These are phyloP conservation scores for Sindora glabra DNA, from an alignment of 306 rosid genomes.

Conservation along the genomic window DNA sequence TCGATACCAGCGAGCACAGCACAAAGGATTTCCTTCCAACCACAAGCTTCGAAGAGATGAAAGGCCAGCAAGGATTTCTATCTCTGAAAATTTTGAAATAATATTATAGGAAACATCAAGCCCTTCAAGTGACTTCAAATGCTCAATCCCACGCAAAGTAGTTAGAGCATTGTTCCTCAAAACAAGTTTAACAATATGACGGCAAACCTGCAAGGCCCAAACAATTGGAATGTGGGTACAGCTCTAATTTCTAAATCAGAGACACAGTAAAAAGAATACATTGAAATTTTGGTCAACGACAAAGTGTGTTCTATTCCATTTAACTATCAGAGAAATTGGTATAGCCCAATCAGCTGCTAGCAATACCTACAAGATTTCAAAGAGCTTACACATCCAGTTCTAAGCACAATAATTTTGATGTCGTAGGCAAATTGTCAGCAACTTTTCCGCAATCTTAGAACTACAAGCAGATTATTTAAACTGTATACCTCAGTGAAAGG, in stretches of 20 bases:
- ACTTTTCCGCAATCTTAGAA: no score
- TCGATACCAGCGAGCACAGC: constrained; percentile 95
- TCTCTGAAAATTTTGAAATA: constrained; percentile 86
- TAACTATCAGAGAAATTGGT: not conserved
- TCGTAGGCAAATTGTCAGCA: no score
- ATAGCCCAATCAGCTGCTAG: not conserved
- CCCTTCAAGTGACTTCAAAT: constrained; percentile 95
- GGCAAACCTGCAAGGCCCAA: constrained; percentile 80
- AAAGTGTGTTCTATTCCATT: constrained; percentile 2
- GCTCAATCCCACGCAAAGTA: constrained; percentile 92
- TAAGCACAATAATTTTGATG: no score
- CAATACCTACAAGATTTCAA: not conserved
- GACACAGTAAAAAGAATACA: constrained; percentile 8
- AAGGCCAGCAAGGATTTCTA: constrained; percentile 67
- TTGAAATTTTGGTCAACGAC: constrained; percentile 7
- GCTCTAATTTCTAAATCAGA: constrained; percentile 35
- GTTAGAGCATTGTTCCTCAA: constrained; percentile 98
- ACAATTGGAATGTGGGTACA: constrained; percentile 48
- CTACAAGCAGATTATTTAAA: no score
- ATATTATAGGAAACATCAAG: constrained; percentile 98
- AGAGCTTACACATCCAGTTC: constrained; percentile 1
- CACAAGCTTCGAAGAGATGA: constrained; percentile 60
- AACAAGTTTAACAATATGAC: constrained; percentile 82
- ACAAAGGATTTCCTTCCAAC: constrained; percentile 97
- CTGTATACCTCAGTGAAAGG: constrained; percentile 58